These are phyloP conservation scores for Phaseolus coccineus DNA, from an alignment of 331 rosid genomes.

Conservation along the genomic window DNA sequence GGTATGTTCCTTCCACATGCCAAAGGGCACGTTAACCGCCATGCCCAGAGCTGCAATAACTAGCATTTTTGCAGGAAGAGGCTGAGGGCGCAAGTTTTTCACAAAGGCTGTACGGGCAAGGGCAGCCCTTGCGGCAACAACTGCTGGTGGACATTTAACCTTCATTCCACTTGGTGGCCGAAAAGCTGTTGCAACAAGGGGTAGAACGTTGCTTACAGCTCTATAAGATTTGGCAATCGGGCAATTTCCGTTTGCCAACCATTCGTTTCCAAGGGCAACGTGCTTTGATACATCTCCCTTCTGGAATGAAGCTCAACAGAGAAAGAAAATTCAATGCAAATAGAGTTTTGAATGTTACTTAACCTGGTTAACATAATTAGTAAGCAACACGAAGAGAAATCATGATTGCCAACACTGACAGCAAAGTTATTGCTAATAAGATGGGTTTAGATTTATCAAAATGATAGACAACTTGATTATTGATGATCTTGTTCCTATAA, in stretches of 20 bases:
- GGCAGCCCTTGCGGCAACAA: conserved; percentile 94
- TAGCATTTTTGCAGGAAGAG: conserved; percentile 86
- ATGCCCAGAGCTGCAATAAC: conserved; percentile 81
- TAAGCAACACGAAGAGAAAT: neutral
- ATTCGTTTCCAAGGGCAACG: conserved; percentile 78
- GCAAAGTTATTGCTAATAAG: conserved; percentile 8
- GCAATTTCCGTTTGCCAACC: conserved; percentile 79
- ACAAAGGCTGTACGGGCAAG: conserved; percentile 80
- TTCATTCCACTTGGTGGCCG: conserved; percentile 77
- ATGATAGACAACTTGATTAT: conserved; percentile 18
- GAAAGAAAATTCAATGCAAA: conserved; percentile 36
- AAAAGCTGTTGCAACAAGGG: conserved; percentile 76
- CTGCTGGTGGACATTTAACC: conserved; percentile 74
- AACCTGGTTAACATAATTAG: neutral
- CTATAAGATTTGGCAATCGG: conserved; percentile 85
- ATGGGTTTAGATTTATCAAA: neutral
- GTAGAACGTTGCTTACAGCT: conserved; percentile 75
- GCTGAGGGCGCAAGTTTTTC: conserved; percentile 84
- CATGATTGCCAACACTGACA: neutral
- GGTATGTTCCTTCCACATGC: conserved; percentile 89
- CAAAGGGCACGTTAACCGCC: conserved; percentile 82
- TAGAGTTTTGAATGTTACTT: conserved; percentile 16
- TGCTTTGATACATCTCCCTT: conserved; percentile 65
- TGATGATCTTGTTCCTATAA: conserved; percentile 23
- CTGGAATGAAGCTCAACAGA: conserved; percentile 47